Evolutionary conservation across 768 basidiomycete genomes (phyloP).

Genomic region (Nidula microcarpa): DNA sequence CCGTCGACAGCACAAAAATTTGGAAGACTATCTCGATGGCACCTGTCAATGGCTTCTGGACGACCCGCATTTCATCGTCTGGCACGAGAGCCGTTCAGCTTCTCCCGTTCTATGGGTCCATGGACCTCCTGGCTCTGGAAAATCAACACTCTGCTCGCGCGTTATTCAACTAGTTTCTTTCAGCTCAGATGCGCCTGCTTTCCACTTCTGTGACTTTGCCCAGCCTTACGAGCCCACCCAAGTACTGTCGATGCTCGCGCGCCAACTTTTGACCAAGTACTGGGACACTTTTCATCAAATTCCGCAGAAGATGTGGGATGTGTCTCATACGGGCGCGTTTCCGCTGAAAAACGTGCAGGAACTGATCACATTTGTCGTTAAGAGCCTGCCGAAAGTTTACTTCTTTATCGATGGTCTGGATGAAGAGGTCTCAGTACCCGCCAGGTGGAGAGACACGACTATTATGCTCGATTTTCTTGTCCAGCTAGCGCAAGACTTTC

Average conservation of each 20-base stretch:
- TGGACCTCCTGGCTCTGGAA: conserved; percentile 15
- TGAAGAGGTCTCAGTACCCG: not conserved
- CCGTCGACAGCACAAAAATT: not conserved
- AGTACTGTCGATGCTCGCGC: conserved; percentile 12
- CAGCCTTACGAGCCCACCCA: conserved; percentile 3
- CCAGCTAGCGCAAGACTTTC: conserved; percentile 6
- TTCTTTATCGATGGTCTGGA: not conserved
- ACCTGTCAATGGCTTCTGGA: conserved; percentile 1
- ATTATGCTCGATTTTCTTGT: conserved; percentile 10
- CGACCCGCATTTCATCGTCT: not conserved
- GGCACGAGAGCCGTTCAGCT: not conserved
- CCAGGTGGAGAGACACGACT: conserved; percentile 10
- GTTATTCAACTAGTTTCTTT: conserved; percentile 6
- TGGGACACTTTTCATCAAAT: not conserved
- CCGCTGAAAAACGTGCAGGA: not conserved
- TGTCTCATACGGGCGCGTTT: not conserved
- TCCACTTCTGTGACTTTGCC: conserved; percentile 16
- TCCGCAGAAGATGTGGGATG: not conserved
- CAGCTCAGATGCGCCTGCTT: conserved; percentile 5
- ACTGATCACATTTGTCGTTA: not conserved
- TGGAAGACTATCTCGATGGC: not conserved
- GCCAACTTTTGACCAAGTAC: conserved; percentile 10
- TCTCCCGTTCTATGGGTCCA: conserved; percentile 11
- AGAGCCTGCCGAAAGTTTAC: not conserved
- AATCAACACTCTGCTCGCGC: conserved; percentile 14